Conservation (phyloP, 345 rosid species). For the Orychophragmus violaceus region DNA sequence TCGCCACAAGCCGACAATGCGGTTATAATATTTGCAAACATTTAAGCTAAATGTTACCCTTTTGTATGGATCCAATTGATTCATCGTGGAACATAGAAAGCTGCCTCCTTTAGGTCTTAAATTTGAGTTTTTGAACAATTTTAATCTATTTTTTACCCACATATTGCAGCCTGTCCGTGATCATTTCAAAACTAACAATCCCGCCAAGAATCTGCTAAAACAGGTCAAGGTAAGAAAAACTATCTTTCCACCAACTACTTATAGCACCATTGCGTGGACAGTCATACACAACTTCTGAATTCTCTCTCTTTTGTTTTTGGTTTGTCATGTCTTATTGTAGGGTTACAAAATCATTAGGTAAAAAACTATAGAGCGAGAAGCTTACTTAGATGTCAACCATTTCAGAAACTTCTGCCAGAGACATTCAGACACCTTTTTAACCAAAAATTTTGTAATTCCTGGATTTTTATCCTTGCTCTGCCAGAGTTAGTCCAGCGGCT, state of each 20-base stretch:
- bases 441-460: not conserved
- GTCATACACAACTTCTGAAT: not conserved
- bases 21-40: not conserved
- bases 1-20: not conserved
- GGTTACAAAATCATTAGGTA: not conserved
- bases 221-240: not conserved
- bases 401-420: not conserved
- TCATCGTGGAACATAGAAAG: not conserved
- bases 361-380: not conserved
- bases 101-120: not conserved
- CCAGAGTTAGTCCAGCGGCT: not conserved
- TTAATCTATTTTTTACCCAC: not conserved
- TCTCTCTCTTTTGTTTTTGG: not conserved
- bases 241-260: not conserved
- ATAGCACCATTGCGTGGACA: not conserved
- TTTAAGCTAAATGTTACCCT: not conserved
- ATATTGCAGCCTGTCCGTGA: slow-evolving; percentile 1
- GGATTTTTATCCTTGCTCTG: not conserved
- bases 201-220: not conserved
- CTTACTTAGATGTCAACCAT: not conserved
- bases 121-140: not conserved
- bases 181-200: not conserved
- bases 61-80: not conserved
- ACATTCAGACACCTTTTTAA: not conserved
- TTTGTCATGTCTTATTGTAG: not conserved